A percentile compares a stretch with the other conserved stretches of the same genome.
Conservation (phyloP, 1,284 basidiomycete genomes). For the Takashimella koratensis region DNA sequence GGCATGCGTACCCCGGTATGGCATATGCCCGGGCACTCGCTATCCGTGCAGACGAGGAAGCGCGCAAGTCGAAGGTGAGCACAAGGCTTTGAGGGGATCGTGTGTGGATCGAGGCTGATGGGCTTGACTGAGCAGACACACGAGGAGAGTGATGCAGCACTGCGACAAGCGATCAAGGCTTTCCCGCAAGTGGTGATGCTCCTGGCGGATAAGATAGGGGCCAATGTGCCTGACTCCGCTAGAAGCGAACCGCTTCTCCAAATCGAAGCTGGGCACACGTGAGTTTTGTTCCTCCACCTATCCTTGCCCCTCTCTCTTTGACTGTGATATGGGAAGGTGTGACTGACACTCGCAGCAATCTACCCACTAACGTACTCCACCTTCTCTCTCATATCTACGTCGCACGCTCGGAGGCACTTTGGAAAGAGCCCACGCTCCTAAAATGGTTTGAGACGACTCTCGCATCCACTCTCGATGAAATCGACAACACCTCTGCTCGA, state of each 20-base stretch:
- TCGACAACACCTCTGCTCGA: constrained; percentile 25
- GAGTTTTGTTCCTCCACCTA: constrained; percentile 26
- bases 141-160: constrained; percentile 60
- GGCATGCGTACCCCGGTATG: constrained; percentile 73
- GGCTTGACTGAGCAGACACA: constrained; percentile 49
- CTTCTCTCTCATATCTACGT: constrained; percentile 82
- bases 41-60: constrained; percentile 59
- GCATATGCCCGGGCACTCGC: constrained; percentile 71
- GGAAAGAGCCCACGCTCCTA: constrained; percentile 67
- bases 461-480: constrained; percentile 14
- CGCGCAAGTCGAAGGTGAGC: constrained; percentile 54
- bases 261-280: constrained; percentile 66
- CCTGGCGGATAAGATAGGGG: constrained; percentile 76
- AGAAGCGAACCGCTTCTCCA: constrained; percentile 62
- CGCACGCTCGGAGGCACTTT: constrained; percentile 66
- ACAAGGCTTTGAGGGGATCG: constrained; percentile 23
- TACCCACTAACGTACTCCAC: constrained; percentile 51
- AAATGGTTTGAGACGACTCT: constrained; percentile 65
- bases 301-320: no score
- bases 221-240: constrained; percentile 59
- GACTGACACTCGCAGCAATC: constrained; percentile 43
- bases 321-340: constrained; percentile 32
- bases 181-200: constrained; percentile 77
- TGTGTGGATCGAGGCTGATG: not conserved
- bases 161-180: constrained; percentile 65